phyloP scores from a whole-genome alignment of 108 stramenopile genomes.

The Cyclotella baltica region DNA sequence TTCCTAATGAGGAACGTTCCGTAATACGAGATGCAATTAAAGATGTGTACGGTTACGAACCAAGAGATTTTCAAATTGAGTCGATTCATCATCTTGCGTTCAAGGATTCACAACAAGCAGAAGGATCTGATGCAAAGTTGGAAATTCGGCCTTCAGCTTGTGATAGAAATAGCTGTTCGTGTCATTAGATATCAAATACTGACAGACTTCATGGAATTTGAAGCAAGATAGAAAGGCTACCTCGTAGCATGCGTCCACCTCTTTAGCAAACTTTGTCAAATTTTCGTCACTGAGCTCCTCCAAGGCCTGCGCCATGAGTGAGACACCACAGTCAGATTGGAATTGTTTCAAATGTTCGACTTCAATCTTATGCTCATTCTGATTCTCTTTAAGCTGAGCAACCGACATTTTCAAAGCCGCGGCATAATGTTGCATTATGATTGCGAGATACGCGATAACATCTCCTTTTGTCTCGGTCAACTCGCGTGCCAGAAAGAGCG shows the following conservation, averaged over 20 bases:
- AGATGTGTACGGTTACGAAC: no score
- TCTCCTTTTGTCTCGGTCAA: constrained; percentile 3
- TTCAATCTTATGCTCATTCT: no score
- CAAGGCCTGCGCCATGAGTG: background rate
- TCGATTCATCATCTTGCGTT: no score
- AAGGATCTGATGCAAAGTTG: background rate
- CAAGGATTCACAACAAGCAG: background rate
- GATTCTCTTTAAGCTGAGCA: background rate
- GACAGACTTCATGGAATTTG: background rate
- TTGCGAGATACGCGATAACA: background rate
- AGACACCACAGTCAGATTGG: background rate
- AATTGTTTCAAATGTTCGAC: background rate
- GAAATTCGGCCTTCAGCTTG: background rate
- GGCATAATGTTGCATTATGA: background rate
- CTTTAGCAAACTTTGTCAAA: background rate
- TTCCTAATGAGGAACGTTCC: no score
- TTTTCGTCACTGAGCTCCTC: background rate
- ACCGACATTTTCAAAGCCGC: background rate
- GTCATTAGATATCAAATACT: background rate
- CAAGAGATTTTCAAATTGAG: no score
- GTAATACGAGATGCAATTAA: no score
- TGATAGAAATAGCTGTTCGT: background rate
- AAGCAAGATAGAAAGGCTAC: background rate
- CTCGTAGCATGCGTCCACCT: background rate
- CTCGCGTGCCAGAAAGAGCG: background rate